Conservation (phyloP, 371 early-diverging fungal species). For the Encephalitozoon romaleae region DNA sequence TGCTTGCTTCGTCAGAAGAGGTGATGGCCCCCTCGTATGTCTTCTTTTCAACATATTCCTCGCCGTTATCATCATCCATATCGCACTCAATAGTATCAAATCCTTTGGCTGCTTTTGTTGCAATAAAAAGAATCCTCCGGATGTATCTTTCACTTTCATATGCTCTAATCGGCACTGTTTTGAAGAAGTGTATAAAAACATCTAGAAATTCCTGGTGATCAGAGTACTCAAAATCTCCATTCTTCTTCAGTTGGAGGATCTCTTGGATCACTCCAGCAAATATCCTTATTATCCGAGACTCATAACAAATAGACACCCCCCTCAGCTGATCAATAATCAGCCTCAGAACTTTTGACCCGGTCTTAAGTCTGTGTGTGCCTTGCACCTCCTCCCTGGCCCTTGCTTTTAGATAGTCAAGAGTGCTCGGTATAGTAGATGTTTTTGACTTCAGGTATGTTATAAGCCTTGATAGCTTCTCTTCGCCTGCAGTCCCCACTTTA, state of each 20-base stretch:
- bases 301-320: neutral
- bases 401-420: neutral
- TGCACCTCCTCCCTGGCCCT: neutral
- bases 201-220: slow-evolving; percentile 9
- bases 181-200: neutral
- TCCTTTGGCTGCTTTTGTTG: neutral
- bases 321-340: neutral
- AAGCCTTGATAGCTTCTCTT: neutral
- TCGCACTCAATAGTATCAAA: too few species aligned
- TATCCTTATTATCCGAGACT: neutral
- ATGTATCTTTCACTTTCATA: neutral
- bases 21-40: neutral
- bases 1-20: neutral
- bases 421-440: neutral
- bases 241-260: neutral
- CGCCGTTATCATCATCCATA: neutral
- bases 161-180: neutral
- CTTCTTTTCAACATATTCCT: neutral
- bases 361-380: neutral
- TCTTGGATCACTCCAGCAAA: neutral
- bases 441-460: slow-evolving; percentile 6
- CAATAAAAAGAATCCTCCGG: neutral
- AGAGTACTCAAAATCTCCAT: neutral
- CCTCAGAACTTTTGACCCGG: neutral
- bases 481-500: neutral